Percentiles rank a stretch among this genome's conserved stretches.
phyloP scores from a whole-genome alignment of 2,329 filamentous ascomycete genomes.

The Drechslerella dactyloides region DNA sequence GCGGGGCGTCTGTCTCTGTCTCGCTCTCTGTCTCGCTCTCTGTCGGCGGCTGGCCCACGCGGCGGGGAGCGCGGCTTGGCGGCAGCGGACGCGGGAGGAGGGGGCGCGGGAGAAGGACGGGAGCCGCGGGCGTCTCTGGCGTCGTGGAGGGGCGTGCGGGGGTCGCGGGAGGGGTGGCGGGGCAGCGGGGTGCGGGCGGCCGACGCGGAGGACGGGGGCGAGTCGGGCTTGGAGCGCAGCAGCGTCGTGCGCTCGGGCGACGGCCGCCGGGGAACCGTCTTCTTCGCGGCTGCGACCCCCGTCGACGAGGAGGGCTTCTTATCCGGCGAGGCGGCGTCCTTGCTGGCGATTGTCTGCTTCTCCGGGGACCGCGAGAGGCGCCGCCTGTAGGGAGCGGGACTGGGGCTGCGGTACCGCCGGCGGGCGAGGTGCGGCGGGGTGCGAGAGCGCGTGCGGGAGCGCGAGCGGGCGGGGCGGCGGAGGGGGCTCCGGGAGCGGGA shows the following conservation, averaged over 20 bases:
- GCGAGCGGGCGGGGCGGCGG: conserved; percentile 10
- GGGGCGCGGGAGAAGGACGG: conserved; percentile 1
- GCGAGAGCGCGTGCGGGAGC: conserved; percentile 22
- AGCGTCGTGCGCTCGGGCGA: conserved; percentile 53
- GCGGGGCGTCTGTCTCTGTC: conserved; percentile 25
- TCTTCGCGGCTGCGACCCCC: no score
- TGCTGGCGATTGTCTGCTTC: not conserved
- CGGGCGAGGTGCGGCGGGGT: conserved; percentile 18
- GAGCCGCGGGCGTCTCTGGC: conserved; percentile 9
- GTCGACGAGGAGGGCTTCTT: no score
- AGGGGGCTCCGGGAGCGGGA: not conserved
- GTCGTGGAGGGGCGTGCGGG: conserved; percentile 14
- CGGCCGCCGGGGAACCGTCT: conserved; percentile 38
- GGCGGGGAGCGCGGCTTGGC: conserved; percentile 25
- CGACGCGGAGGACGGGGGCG: conserved; percentile 23
- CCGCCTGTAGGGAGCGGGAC: conserved; percentile 33
- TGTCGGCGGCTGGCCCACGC: conserved; percentile 38
- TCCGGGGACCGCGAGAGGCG: conserved; percentile 26
- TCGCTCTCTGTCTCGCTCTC: no score
- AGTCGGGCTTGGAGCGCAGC: conserved; percentile 46
- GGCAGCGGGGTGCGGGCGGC: conserved; percentile 34
- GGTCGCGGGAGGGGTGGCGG: conserved; percentile 16
- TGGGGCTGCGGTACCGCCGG: conserved; percentile 27
- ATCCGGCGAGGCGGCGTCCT: not conserved
- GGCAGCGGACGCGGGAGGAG: not conserved